Evolutionary conservation across 2,329 filamentous ascomycete genomes (phyloP).

Genomic region (Phyllosticta paracitricarpa): DNA sequence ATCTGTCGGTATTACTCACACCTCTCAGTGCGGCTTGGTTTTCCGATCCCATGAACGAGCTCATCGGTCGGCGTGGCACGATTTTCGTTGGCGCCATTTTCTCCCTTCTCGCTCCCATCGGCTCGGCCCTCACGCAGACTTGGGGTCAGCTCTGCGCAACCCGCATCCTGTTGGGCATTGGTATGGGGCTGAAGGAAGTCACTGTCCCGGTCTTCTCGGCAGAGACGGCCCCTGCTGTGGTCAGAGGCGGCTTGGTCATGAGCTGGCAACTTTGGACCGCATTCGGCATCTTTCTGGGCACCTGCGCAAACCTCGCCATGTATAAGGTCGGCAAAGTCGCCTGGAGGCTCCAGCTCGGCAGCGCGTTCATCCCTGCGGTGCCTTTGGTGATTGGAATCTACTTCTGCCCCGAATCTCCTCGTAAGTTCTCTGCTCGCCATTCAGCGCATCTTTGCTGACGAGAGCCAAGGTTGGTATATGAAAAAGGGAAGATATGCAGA

Average conservation of each 20-base stretch:
- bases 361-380: conserved; percentile 29
- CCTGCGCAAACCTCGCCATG: conserved; percentile 30
- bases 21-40: not conserved
- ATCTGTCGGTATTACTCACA: not conserved
- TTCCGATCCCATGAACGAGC: conserved; percentile 15
- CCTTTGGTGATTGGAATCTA: conserved; percentile 28
- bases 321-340: conserved; percentile 24
- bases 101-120: conserved; percentile 25
- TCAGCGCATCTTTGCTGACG: not conserved
- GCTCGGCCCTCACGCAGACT: conserved; percentile 24
- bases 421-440: not conserved
- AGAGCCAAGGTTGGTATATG: conserved; percentile 24
- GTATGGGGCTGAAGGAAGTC: conserved; percentile 37
- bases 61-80: conserved; percentile 19
- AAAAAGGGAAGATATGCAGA: conserved; percentile 30
- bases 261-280: conserved; percentile 36
- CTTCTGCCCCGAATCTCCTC: conserved; percentile 30
- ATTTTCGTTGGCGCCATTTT: conserved; percentile 22
- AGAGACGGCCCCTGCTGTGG: conserved; percentile 27
- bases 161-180: conserved; percentile 25
- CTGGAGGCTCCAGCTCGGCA: conserved; percentile 31
- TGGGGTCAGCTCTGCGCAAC: conserved; percentile 31
- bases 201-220: conserved; percentile 35
- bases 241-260: conserved; percentile 36
- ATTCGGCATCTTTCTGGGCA: conserved; percentile 38